Evolutionary conservation across 2,329 filamentous ascomycete species (phyloP).

Genomic region (Hypoxylon sp.): DNA sequence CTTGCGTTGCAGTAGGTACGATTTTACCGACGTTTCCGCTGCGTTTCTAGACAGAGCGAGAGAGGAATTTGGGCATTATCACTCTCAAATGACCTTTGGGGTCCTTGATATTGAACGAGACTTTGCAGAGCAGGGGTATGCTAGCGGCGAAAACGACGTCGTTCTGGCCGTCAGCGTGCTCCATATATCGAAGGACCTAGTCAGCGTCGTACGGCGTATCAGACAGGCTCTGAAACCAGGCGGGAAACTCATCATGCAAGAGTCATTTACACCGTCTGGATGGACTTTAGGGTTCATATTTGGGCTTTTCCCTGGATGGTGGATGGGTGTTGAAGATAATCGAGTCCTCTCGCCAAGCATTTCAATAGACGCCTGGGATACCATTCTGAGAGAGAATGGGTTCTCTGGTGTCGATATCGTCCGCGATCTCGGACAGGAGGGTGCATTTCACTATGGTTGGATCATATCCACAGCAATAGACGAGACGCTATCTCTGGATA

Average conservation of each 20-base stretch:
- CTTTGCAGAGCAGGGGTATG: slow-evolving; percentile 30
- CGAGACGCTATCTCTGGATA: too few relatives aligned
- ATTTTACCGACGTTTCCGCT: slow-evolving; percentile 43
- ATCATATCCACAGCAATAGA: slow-evolving; percentile 24
- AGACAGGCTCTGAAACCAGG: slow-evolving; percentile 39
- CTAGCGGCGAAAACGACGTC: slow-evolving; percentile 29
- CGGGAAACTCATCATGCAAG: slow-evolving; percentile 40
- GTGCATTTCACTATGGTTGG: slow-evolving; percentile 22
- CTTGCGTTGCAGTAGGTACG: slow-evolving; percentile 35
- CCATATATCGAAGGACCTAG: slow-evolving; percentile 32
- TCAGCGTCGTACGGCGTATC: slow-evolving; percentile 24
- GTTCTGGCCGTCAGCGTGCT: slow-evolving; percentile 41
- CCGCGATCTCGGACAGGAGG: slow-evolving; percentile 29
- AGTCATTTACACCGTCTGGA: slow-evolving; percentile 16
- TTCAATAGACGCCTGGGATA: slow-evolving; percentile 25
- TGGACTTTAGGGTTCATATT: slow-evolving; percentile 38
- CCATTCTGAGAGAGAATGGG: slow-evolving; percentile 22
- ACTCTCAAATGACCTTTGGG: slow-evolving; percentile 32
- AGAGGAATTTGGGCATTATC: slow-evolving; percentile 15
- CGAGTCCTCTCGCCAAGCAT: slow-evolving; percentile 25
- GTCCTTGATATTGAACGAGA: slow-evolving; percentile 44
- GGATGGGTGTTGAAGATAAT: slow-evolving; percentile 19
- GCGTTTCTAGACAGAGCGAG: slow-evolving; percentile 16
- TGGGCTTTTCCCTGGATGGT: slow-evolving; percentile 45
- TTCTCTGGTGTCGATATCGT: slow-evolving; percentile 31